Base-by-base conservation (phyloP, 2,329 filamentous ascomycete species). In the Botrytis squamosa region DNA sequence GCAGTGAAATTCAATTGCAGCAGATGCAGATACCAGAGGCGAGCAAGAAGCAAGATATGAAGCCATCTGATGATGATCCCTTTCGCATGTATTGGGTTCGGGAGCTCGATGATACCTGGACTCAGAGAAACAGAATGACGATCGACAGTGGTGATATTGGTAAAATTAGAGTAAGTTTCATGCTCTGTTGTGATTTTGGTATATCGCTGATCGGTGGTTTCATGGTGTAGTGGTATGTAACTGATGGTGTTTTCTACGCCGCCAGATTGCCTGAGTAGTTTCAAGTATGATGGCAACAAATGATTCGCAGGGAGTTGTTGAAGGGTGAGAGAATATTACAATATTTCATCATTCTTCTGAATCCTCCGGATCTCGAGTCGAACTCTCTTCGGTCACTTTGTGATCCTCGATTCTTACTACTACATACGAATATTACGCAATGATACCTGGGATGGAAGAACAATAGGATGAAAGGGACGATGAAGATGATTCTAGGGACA, bases 31-130 rank as follows among this genome's bases (percentile, higher is more conserved):
- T 66, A 10, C 62, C 73, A 1, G 77, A 79, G 25, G 76, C 79
- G 60, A 77, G 77, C 38, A 71, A 76, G 62, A 77, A 78, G 70
- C 88, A 91, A 83, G 88, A 90, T 77, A 89, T 90, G 80, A 88
- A 89, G 81, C 89, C 89, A 3, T 84, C 85, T 33, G 89, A 91
- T 78, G 86, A 89, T 76, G 86, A 90, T 81, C 86, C 87, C 57
- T 85, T 84, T 63, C 88, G 88, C 75, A 87, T 88, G 83, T 91
- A 91, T 82, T 88, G 86, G 83, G 85, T 87, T 77, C 86, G 88
- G 73, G 88, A 91, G 82, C 82, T 87, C 77, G 88, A 91, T 81
- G 86, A 87, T 68, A 85, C 86, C 74, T 91, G 86, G 86, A 87
- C 86, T 52, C 85, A 89, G 81, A 86, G 88, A 80, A 88, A 85